These are phyloP conservation scores for Gastrolobium bilobum DNA, from an alignment of 306 rosid genomes.

Conservation along the genomic window DNA sequence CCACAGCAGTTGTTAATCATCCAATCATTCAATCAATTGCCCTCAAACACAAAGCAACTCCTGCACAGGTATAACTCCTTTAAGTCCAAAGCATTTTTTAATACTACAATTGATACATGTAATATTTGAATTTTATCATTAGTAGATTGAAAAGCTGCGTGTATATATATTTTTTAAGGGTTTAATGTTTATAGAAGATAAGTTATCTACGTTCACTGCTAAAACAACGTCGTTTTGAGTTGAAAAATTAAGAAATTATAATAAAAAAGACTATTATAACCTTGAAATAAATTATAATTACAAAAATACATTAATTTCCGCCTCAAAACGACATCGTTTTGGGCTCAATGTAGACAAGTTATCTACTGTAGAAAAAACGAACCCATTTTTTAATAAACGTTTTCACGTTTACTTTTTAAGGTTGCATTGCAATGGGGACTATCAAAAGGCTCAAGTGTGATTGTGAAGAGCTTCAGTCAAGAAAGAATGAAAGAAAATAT, in stretches of 20 bases:
- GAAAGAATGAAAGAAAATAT: slow-evolving; percentile 81
- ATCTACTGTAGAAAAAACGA: no score
- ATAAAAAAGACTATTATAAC: no score
- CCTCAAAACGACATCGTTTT: no score
- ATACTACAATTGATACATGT: background rate
- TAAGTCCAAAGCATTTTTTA: background rate
- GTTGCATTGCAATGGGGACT: slow-evolving; percentile 87
- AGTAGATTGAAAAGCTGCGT: background rate
- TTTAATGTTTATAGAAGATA: no score
- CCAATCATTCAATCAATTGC: slow-evolving; percentile 77
- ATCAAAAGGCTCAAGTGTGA: slow-evolving; percentile 82
- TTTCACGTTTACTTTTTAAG: slow-evolving; percentile 46
- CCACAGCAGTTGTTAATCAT: slow-evolving; percentile 72
- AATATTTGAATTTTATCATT: slow-evolving; percentile 12
- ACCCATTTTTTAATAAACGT: background rate
- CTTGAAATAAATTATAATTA: no score
- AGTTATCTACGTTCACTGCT: no score
- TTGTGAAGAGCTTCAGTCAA: slow-evolving; percentile 83
- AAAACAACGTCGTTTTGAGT: no score
- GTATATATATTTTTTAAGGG: background rate
- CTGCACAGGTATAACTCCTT: slow-evolving; percentile 72
- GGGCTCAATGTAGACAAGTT: no score
- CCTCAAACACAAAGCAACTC: slow-evolving; percentile 64
- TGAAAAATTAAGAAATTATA: no score
- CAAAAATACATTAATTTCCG: no score